Evolutionary conservation across 768 basidiomycete genomes (phyloP), one percentile per base, ranked within the genome.

Genomic region (Postia placenta): DNA sequence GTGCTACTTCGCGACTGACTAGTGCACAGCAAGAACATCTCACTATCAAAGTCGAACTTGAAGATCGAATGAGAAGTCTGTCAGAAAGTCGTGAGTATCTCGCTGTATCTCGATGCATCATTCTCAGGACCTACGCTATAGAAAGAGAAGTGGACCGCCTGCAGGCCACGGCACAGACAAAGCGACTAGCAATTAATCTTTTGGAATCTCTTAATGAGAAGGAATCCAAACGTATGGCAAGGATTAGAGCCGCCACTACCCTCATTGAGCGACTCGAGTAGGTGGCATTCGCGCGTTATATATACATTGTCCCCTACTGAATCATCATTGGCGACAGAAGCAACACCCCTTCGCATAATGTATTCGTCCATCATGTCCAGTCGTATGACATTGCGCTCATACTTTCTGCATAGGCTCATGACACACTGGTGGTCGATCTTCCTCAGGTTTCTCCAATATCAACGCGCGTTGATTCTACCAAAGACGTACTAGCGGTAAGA

Each of bases 121-220:
- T 7, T 7, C 15, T 33, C 9, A 33, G 30, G 30, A 33, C 15
- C 14, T 3, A 11, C 23, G n/a, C 30, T 4, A 4, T 42, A 56
- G 55, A 53, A 41, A 22, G 27, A 12, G 50, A 55, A 20, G 19
- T 15, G 14, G 43, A 38, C 4, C 11, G 19, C 11, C 38, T 56
- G 4, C 47, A 49, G 38, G 37, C 20, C 5, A 23, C 24, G 4
- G 40, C 52, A 22, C 37, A 56, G 7, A 24, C 37, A 19, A 46
- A 51, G 35, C 50, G 50, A 3, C 9, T 38, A 11, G 40, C 49
- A 1, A n/a, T 7, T 11, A 28, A 47, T 2, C 30, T 56, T 1
- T 36, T 56, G 7, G 20, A 45, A 14, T 33, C 53, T 2, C 45
- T 56, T 1, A 50, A 56, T 27, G 43, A 50, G n/a, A 56, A 56